Conservation (phyloP, 1,284 basidiomycete genomes). For the Rhodotorula sp. region DNA sequence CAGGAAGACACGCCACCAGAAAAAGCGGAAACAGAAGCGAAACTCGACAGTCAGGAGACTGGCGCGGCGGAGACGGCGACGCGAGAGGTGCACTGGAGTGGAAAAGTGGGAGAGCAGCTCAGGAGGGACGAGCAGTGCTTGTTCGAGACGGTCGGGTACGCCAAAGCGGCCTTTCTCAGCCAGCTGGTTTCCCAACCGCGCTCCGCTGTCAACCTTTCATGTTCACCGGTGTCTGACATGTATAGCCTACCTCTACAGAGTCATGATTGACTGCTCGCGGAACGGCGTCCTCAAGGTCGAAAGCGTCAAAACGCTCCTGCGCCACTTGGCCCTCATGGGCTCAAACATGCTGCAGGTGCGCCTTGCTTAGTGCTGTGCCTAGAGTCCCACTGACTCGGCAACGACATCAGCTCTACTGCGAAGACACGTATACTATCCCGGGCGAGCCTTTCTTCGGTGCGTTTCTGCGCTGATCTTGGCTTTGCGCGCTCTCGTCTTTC, state of each 20-base stretch:
- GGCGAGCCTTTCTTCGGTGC: slow-evolving; percentile 51
- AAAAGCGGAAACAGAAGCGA: background rate
- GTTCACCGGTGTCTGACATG: background rate
- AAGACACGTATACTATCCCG: slow-evolving; percentile 49
- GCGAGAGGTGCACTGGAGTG: slow-evolving; percentile 30
- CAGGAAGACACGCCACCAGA: slow-evolving; percentile 15
- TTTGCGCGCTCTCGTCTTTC: background rate
- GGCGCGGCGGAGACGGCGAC: too few relatives aligned
- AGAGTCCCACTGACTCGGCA: background rate
- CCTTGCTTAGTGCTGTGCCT: too few relatives aligned
- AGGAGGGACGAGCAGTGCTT: slow-evolving; percentile 35
- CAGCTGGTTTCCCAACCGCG: background rate
- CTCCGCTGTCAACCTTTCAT: background rate
- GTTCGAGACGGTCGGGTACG: slow-evolving; percentile 41
- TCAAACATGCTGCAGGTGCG: slow-evolving; percentile 47
- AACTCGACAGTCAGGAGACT: background rate
- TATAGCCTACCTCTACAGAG: slow-evolving; percentile 24
- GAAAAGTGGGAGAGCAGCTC: slow-evolving; percentile 31
- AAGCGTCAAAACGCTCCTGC: slow-evolving; percentile 45
- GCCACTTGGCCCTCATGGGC: slow-evolving; percentile 48
- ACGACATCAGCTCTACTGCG: slow-evolving; percentile 33
- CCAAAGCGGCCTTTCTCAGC: background rate
- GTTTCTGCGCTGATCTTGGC: slow-evolving; percentile 12
- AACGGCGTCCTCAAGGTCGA: slow-evolving; percentile 49
- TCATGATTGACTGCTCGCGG: slow-evolving; percentile 52